Evolutionary conservation across 805 yeast genomes (phyloP).

Genomic region (Nakazawaea ernobii): DNA sequence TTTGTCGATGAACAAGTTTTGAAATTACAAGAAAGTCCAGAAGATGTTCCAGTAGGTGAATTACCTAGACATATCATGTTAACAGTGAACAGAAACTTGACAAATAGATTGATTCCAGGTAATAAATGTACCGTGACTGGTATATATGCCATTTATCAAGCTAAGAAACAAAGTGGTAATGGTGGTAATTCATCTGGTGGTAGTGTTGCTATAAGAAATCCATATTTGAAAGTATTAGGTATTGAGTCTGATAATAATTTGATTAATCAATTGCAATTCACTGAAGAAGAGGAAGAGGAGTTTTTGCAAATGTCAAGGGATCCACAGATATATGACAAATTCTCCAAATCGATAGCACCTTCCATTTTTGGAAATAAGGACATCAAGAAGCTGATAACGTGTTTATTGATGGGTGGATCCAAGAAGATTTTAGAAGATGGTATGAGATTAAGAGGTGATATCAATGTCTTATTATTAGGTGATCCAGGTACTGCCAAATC

Average conservation of each 20-base stretch:
- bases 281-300: slow-evolving; percentile 93
- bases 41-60: slow-evolving; percentile 98
- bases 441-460: slow-evolving; percentile 94
- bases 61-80: slow-evolving; percentile 91
- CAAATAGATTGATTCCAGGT: slow-evolving; percentile 92
- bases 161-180: slow-evolving; percentile 45
- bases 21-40: slow-evolving; percentile 96
- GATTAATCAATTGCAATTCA: slow-evolving; percentile 53
- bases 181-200: slow-evolving; percentile 37
- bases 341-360: slow-evolving; percentile 89
- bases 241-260: slow-evolving; percentile 72
- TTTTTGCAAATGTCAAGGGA: slow-evolving; percentile 73
- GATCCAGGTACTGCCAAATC: slow-evolving; percentile 99
- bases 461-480: slow-evolving; percentile 87
- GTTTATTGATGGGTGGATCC: slow-evolving; percentile 91
- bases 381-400: slow-evolving; percentile 88
- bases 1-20: slow-evolving; percentile 93
- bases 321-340: slow-evolving; percentile 81
- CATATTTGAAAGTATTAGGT: slow-evolving; percentile 84
- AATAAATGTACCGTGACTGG: slow-evolving; percentile 90
- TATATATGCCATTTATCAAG: slow-evolving; percentile 84
- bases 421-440: slow-evolving; percentile 92
- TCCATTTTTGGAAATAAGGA: slow-evolving; percentile 92
- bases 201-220: slow-evolving; percentile 85
- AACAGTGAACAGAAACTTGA: slow-evolving; percentile 83